Conservation (phyloP, 2,329 filamentous ascomycete genomes). For the Dactylellina haptotyla region DNA sequence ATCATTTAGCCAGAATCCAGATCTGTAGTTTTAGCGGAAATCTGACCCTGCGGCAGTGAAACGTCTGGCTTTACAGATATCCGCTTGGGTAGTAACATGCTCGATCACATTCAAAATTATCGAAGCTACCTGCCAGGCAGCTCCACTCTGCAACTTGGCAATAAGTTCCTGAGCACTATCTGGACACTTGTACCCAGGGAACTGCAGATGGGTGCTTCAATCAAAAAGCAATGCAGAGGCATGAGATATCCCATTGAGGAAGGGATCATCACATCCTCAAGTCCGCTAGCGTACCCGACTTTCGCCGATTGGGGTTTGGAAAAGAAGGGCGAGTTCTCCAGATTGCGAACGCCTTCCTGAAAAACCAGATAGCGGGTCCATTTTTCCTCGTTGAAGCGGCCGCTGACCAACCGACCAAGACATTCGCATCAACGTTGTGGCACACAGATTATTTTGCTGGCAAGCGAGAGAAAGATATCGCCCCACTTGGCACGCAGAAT, state of each 20-base stretch:
- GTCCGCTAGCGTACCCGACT: constrained; percentile 39
- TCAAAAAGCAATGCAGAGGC: constrained; percentile 33
- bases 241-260: constrained; percentile 14
- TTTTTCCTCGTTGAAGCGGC: constrained; percentile 7
- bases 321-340: constrained; percentile 12
- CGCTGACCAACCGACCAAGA: neutral
- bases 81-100: constrained; percentile 20
- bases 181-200: neutral
- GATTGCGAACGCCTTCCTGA: constrained; percentile 22
- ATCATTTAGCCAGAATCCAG: constrained; percentile 43
- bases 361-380: constrained; percentile 13
- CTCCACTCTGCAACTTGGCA: constrained; percentile 38
- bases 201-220: constrained; percentile 20
- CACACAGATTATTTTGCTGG: constrained; percentile 1
- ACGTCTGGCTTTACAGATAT: constrained; percentile 47
- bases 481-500: neutral
- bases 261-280: constrained; percentile 32
- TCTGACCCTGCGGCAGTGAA: constrained; percentile 52
- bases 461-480: neutral
- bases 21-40: constrained; percentile 37
- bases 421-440: neutral
- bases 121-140: constrained; percentile 2
- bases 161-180: constrained; percentile 9
- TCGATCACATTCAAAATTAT: constrained; percentile 28
- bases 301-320: constrained; percentile 39